A percentile compares a stretch with the other conserved stretches of the same genome.
phyloP scores from a whole-genome alignment of 2,329 filamentous ascomycete genomes.

The Alternaria sp. region DNA sequence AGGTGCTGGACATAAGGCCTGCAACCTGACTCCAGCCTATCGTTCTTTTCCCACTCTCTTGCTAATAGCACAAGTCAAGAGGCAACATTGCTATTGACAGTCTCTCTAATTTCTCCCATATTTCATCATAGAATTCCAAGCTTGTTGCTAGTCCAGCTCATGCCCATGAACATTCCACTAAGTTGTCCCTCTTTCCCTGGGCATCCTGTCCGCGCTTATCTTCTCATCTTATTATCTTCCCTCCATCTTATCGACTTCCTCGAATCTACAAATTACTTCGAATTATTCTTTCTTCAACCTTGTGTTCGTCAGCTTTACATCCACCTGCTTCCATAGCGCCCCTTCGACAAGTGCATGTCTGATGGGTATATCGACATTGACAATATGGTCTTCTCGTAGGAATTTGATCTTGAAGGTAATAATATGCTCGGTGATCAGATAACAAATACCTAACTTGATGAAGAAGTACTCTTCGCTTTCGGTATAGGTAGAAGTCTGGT shows the following conservation, averaged over 20 bases:
- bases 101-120: background rate
- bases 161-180: background rate
- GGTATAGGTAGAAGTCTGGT: background rate
- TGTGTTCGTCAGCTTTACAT: background rate
- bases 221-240: background rate
- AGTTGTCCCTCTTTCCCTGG: background rate
- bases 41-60: background rate
- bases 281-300: background rate
- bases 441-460: background rate
- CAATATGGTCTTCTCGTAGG: background rate
- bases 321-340: background rate
- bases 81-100: background rate
- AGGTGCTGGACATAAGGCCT: background rate
- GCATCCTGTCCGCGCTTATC: background rate
- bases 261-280: background rate
- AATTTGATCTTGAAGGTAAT: background rate
- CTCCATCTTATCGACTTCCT: background rate
- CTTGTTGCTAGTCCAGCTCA: background rate
- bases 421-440: background rate
- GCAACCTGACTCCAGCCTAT: background rate
- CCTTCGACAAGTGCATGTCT: background rate
- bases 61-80: background rate
- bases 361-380: background rate
- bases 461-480: background rate
- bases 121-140: background rate